Evolutionary conservation across 2,329 filamentous ascomycete species (phyloP).

Genomic region (Trichoderma koningii): DNA sequence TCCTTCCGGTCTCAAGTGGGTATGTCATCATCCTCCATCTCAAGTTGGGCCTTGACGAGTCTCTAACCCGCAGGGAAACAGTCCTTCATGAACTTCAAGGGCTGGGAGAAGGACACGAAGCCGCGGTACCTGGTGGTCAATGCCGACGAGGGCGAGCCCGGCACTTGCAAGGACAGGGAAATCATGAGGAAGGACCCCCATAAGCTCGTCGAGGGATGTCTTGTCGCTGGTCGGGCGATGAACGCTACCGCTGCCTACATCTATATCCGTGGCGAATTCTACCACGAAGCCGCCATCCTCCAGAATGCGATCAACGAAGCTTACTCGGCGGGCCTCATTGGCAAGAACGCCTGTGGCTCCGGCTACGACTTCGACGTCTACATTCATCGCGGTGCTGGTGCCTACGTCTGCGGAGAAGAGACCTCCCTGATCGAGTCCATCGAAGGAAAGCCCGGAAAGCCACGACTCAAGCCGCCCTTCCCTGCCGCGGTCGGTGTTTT

Average conservation of each 20-base stretch:
- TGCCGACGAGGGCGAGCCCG: conserved; percentile 96
- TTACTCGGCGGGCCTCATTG: conserved; percentile 90
- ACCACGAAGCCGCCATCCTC: conserved; percentile 89
- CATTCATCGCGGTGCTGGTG: conserved; percentile 93
- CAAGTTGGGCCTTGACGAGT: background rate
- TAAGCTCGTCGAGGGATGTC: conserved; percentile 96
- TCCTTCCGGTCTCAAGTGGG: conserved; percentile 98
- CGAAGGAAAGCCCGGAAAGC: conserved; percentile 98
- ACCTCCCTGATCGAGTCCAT: conserved; percentile 97
- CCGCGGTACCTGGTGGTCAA: conserved; percentile 97
- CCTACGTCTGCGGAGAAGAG: conserved; percentile 98
- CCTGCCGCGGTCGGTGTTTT: conserved; percentile 96
- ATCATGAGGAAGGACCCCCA: conserved; percentile 99
- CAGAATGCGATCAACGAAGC: conserved; percentile 97
- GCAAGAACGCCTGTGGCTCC: conserved; percentile 95
- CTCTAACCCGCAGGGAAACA: conserved; percentile 41
- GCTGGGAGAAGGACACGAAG: conserved; percentile 97
- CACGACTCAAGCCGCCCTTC: conserved; percentile 97
- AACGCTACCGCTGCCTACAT: conserved; percentile 99
- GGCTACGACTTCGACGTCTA: conserved; percentile 98
- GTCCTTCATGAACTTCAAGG: conserved; percentile 99
- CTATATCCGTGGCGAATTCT: conserved; percentile 98
- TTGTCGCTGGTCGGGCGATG: conserved; percentile 96
- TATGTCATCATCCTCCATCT: conserved; percentile 48
- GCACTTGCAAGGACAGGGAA: conserved; percentile 98